Evolutionary conservation across 257 asterid species (phyloP).

Genomic region (Jacaranda mimosifolia): DNA sequence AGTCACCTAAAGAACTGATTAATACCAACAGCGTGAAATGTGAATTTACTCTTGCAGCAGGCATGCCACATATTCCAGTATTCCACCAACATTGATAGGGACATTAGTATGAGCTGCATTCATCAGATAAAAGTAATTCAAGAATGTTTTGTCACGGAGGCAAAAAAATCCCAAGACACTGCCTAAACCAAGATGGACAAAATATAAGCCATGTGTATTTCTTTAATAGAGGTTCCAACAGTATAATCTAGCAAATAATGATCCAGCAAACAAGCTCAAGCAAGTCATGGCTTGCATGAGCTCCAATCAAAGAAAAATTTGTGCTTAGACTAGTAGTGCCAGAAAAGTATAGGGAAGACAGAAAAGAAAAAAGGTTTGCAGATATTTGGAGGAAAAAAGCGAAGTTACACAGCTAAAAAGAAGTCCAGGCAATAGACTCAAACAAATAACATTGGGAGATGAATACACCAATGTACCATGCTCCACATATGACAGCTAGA

Average conservation of each 20-base stretch:
- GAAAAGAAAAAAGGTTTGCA: neutral
- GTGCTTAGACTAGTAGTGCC: neutral
- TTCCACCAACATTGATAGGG: slow-evolving; percentile 72
- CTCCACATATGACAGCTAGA: slow-evolving; percentile 18
- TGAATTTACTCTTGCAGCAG: slow-evolving; percentile 89
- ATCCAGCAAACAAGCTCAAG: slow-evolving; percentile 30
- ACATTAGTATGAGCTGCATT: slow-evolving; percentile 82
- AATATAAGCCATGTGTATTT: slow-evolving; percentile 11
- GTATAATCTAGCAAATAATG: slow-evolving; percentile 7
- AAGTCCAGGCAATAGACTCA: neutral
- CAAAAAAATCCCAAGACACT: slow-evolving; percentile 37
- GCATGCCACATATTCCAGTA: slow-evolving; percentile 80
- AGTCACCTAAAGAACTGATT: slow-evolving; percentile 95
- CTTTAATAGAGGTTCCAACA: slow-evolving; percentile 13
- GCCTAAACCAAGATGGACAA: slow-evolving; percentile 29
- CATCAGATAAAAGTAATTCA: slow-evolving; percentile 76
- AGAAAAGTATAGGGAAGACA: neutral
- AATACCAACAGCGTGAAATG: slow-evolving; percentile 86
- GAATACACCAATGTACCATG: slow-evolving; percentile 2
- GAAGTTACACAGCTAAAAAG: neutral
- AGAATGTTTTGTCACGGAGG: slow-evolving; percentile 55
- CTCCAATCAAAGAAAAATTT: slow-evolving; percentile 17
- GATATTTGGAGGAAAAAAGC: neutral
- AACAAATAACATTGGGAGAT: slow-evolving; percentile 1
- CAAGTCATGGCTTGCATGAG: slow-evolving; percentile 21